phyloP scores from a whole-genome alignment of 2,329 filamentous ascomycete genomes.

The Colletotrichum ledebouriae region DNA sequence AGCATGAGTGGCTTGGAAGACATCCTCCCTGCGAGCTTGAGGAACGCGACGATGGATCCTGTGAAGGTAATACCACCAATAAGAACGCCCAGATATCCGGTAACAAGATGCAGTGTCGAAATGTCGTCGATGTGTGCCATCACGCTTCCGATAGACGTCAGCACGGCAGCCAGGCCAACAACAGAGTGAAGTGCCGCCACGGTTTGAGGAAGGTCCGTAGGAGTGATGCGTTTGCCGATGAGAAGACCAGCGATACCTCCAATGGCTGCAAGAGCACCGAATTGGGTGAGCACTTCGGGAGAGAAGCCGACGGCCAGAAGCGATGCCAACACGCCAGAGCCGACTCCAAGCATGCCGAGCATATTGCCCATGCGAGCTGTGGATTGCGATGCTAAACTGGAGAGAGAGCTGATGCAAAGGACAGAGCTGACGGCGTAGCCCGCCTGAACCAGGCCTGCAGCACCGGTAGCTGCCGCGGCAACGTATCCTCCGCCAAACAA shows the following conservation, averaged over 20 bases:
- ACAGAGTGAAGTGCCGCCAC: constrained; percentile 92
- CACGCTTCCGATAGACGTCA: constrained; percentile 90
- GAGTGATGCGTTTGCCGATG: constrained; percentile 88
- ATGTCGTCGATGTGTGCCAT: constrained; percentile 68
- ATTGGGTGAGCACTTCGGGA: constrained; percentile 83
- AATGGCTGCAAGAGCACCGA: constrained; percentile 79
- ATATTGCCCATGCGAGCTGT: constrained; percentile 89
- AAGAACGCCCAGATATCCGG: constrained; percentile 86
- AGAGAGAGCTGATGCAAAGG: constrained; percentile 87
- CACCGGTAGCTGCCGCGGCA: constrained; percentile 83
- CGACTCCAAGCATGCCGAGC: constrained; percentile 87
- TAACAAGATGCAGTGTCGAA: constrained; percentile 85
- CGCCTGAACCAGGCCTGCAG: constrained; percentile 86
- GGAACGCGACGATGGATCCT: constrained; percentile 88
- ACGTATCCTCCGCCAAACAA: constrained; percentile 87
- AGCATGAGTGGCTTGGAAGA: constrained; percentile 81
- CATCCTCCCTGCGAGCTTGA: constrained; percentile 88
- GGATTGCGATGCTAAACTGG: constrained; percentile 82
- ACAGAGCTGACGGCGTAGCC: constrained; percentile 89
- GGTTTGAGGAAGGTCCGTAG: constrained; percentile 89
- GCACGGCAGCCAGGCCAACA: constrained; percentile 87
- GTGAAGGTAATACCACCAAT: constrained; percentile 93
- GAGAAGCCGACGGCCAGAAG: constrained; percentile 85
- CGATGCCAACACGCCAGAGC: constrained; percentile 85
- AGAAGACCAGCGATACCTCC: constrained; percentile 78